phyloP scores from a whole-genome alignment of 306 rosid species.

The Pterocarpus santalinus region DNA sequence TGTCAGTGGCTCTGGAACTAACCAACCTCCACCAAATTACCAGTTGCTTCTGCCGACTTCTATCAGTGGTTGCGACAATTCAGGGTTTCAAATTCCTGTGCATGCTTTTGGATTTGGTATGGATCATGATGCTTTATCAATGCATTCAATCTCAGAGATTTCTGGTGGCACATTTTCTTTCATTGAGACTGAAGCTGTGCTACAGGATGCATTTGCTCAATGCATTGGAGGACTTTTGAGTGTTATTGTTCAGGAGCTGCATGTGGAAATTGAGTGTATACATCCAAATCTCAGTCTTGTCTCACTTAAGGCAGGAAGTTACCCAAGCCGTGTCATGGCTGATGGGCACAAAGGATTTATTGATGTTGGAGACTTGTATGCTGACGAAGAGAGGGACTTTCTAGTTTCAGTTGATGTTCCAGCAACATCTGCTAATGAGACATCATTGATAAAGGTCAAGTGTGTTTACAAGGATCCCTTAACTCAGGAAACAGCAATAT shows the following conservation, averaged over 20 bases:
- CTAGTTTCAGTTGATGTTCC: constrained; percentile 85
- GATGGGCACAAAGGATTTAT: constrained; percentile 71
- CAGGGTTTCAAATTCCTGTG: constrained; percentile 91
- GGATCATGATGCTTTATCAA: constrained; percentile 91
- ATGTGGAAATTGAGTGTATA: constrained; percentile 77
- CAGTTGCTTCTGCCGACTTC: constrained; percentile 84
- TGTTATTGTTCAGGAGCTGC: constrained; percentile 91
- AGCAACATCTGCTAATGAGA: constrained; percentile 59
- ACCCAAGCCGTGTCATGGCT: constrained; percentile 69
- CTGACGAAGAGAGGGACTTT: constrained; percentile 97
- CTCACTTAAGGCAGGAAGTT: constrained; percentile 90
- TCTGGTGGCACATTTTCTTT: constrained; percentile 99
- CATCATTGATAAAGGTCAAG: constrained; percentile 78
- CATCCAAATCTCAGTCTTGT: constrained; percentile 58
- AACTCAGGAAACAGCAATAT: constrained; percentile 63
- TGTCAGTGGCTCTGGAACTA: constrained; percentile 65
- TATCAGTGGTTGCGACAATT: constrained; percentile 62
- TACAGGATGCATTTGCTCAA: constrained; percentile 98
- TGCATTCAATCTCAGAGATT: constrained; percentile 94
- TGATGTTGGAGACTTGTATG: constrained; percentile 91
- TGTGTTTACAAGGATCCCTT: constrained; percentile 86
- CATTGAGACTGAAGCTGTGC: constrained; percentile 90
- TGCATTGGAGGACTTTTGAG: constrained; percentile 98
- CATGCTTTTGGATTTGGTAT: constrained; percentile 96
- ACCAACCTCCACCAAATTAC: constrained; percentile 78